Conservation (phyloP, 2,329 filamentous ascomycete genomes). For the Amauroascus niger region DNA sequence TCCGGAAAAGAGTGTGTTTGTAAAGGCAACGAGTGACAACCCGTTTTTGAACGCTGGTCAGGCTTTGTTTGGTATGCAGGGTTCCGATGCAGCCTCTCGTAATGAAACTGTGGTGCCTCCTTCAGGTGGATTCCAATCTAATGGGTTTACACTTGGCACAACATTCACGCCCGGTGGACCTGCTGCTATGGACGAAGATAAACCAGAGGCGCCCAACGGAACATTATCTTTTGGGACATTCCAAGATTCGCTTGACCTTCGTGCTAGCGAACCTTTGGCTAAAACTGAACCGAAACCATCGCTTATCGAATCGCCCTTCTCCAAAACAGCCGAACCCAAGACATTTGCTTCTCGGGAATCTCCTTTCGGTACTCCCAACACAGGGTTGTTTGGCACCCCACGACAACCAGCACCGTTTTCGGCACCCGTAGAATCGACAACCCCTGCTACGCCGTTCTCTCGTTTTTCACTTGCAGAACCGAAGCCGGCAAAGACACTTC, state of each 20-base stretch:
- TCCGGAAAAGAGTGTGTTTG: constrained; percentile 10
- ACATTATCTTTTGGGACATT: constrained; percentile 35
- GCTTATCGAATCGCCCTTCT: background rate
- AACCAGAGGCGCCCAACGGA: constrained; percentile 27
- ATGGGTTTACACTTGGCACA: constrained; percentile 36
- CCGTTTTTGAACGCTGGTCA: constrained; percentile 26
- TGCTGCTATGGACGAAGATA: constrained; percentile 33
- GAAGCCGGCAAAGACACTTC: constrained; percentile 24
- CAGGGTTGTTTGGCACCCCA: constrained; percentile 3
- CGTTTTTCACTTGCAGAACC: constrained; percentile 22
- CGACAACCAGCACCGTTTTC: background rate
- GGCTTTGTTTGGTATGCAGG: constrained; percentile 26
- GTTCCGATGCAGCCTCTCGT: constrained; percentile 9
- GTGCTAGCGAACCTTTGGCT: constrained; percentile 17
- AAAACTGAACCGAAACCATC: constrained; percentile 19
- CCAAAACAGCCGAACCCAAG: background rate
- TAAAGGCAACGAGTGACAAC: constrained; percentile 19
- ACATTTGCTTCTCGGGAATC: constrained; percentile 20
- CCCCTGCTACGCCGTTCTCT: constrained; percentile 3
- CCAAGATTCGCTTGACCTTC: constrained; percentile 31
- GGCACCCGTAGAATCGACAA: background rate
- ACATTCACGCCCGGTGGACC: constrained; percentile 38
- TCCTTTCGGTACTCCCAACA: background rate
- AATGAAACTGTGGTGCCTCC: constrained; percentile 17
- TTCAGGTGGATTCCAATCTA: constrained; percentile 26